Evolutionary conservation across 1,284 basidiomycete species (phyloP), one percentile per base, ranked within the genome.

Genomic region (Cronartium ribicola): DNA sequence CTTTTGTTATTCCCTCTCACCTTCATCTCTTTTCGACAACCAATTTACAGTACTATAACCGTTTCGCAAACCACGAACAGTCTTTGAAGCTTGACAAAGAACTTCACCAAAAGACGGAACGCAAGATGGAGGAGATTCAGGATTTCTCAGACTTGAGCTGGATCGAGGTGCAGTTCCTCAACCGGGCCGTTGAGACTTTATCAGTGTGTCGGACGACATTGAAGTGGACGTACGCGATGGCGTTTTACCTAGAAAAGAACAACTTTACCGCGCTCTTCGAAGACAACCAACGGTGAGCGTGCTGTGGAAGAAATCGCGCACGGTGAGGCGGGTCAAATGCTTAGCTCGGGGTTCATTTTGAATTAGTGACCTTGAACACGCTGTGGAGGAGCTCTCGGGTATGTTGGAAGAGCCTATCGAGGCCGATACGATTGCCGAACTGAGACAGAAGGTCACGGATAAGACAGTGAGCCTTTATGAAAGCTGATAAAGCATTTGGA

Each of bases 61-160:
- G 94, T 41, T 98, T 91, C 88, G 92, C 94, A 10, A 98, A 98
- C 82, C 95, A 98, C 83, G 94, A 98, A 81, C 94, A 97, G 82
- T 96, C 93, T 13, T 93, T 94, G 65, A 94, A 94, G 83, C 88
- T 98, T 55, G 94, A 96, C 36, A 84, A 91, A 20, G 92, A 98
- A 78, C 85, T 98, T 66, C 94, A 96, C 82, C 86, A 86, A 71
- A 92, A 93, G 83, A 98, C 94, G 3, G 94, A 98, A 86, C 94
- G 94, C 87, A 98, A 98, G 88, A 98, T 98, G 95, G 94, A 98
- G 83, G 92, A 96, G 83, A 95, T 98, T 90, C 95, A 98, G 84
- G 87, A 92, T 76, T 89, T 88, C 7, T 92, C 92, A 1, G 86
- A 89, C 71, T 83, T 98, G 48, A 94, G 93, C 3, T 98, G 95